Evolutionary conservation across 2,329 filamentous ascomycete species (phyloP), one percentile per base, ranked within the genome.

Genomic region (Colletotrichum sp.): DNA sequence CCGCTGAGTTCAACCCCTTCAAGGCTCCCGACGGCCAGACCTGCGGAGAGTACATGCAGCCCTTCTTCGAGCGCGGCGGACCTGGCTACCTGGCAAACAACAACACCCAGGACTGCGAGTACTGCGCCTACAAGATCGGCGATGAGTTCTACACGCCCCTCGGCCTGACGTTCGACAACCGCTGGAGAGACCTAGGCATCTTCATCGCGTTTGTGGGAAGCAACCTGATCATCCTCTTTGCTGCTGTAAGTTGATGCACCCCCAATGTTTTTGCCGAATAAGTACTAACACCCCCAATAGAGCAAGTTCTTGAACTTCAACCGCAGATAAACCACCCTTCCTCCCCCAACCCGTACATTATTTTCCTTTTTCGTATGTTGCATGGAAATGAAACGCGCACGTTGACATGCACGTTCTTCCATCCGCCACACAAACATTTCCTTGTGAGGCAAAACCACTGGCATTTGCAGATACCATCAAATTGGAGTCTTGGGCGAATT

Each of bases 111-210:
- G 85, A 88, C 26, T 98, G 96, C 85, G 87, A 93, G 80, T 98
- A 97, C 85, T 98, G 96, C 81, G 94, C 95, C 1, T 97, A 92
- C 85, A 92, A 90, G 77, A 86, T 94, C 15, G 96, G 95, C 34
- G 94, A 98, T 78, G 89, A 98, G 85, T 98, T 96, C 81, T 97
- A 94, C 81, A 81, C 86, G 69, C 88, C 91, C 0, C 88, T 97
- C 21, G 89, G 90, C 4, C 90, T 97, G 80, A 86, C 85, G 4
- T 98, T 93, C 79, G 85, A 87, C 58, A 84, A 94, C 78, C 87
- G 95, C 18, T 98, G 95, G 95, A 90, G 95, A 71, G 95, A 98
- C 79, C 74, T 97, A 72, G 96, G 95, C 3, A 97, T 98, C 77
- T 93, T 93, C 79, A 79, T 90, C 36, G 93, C 93, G 2, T 98